A percentile compares a stretch with the other conserved stretches of the same genome.
Conservation (phyloP, 2,329 filamentous ascomycete species). For the Fusarium staphyleae region DNA sequence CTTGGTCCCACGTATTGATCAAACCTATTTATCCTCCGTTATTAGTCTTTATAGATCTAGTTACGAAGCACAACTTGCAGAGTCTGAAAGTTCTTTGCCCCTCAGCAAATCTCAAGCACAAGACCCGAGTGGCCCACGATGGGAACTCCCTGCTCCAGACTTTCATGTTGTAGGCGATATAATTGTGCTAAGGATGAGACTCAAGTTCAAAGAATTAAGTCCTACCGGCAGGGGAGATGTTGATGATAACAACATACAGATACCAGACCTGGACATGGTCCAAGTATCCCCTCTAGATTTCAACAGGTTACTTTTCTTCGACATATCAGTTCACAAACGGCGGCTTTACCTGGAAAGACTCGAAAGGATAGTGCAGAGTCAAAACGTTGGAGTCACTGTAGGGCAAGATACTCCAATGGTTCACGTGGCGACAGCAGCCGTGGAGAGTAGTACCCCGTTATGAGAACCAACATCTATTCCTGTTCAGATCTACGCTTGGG, state of each 20-base stretch:
- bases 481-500: not conserved
- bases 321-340: constrained; percentile 33
- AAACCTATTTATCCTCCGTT: constrained; percentile 28
- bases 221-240: not conserved
- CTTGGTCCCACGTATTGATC: constrained; percentile 31
- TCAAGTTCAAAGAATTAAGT: not conserved
- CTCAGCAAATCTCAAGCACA: rapidly evolving
- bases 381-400: not conserved
- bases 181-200: not conserved
- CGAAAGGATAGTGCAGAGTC: constrained; percentile 1
- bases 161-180: not conserved
- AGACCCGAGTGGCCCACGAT: rapidly evolving
- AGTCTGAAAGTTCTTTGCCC: not conserved
- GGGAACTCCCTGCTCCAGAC: constrained; percentile 1
- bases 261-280: not conserved
- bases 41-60: constrained; percentile 30
- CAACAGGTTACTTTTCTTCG: constrained; percentile 28
- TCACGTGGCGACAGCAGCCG: no score
- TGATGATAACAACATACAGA: not conserved
- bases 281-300: constrained; percentile 5
- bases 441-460: no score
- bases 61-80: constrained; percentile 1
- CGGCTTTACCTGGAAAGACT: constrained; percentile 28
- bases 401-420: no score
- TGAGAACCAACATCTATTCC: no score